Conservation (phyloP, 805 yeast genomes). For the Brettanomyces bruxellensis region DNA sequence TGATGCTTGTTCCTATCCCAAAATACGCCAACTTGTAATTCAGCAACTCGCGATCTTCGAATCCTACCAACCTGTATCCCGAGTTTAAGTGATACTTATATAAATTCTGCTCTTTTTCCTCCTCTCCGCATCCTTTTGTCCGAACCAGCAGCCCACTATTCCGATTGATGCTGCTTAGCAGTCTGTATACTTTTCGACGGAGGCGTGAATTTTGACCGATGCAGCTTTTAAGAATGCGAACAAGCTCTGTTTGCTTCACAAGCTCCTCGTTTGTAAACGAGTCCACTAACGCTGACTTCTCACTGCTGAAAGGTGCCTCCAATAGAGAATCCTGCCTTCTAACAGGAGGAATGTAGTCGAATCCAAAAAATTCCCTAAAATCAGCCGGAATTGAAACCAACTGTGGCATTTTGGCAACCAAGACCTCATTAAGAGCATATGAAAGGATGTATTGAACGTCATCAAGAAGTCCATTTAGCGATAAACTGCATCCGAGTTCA, state of each 20-base stretch:
- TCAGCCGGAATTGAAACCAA: constrained; percentile 8
- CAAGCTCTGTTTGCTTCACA: constrained; percentile 1
- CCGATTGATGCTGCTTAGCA: constrained; percentile 11
- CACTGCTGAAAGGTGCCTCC: not conserved
- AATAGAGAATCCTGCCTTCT: constrained; percentile 14
- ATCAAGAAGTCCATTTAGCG: constrained; percentile 26
- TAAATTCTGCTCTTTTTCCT: not conserved
- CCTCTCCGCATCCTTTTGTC: not conserved
- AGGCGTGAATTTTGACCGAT: constrained; percentile 11
- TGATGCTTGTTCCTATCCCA: constrained; percentile 14
- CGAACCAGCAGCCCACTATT: constrained; percentile 6
- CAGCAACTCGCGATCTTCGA: constrained; percentile 11
- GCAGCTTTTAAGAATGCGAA: not conserved
- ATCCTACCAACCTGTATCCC: constrained; percentile 9
- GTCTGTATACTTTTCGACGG: constrained; percentile 21
- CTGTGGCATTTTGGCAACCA: constrained; percentile 2
- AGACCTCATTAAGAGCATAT: constrained; percentile 9
- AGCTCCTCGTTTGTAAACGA: not conserved
- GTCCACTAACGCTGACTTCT: not conserved
- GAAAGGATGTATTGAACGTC: constrained; percentile 17
- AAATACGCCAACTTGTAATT: constrained; percentile 19
- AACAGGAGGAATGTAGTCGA: constrained; percentile 22
- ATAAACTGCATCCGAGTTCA: constrained; percentile 27
- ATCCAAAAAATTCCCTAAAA: constrained; percentile 13
- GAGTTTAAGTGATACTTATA: not conserved